Base-by-base conservation (phyloP, 202 grass and related monocot genomes). In the Panicum hallii region DNA sequence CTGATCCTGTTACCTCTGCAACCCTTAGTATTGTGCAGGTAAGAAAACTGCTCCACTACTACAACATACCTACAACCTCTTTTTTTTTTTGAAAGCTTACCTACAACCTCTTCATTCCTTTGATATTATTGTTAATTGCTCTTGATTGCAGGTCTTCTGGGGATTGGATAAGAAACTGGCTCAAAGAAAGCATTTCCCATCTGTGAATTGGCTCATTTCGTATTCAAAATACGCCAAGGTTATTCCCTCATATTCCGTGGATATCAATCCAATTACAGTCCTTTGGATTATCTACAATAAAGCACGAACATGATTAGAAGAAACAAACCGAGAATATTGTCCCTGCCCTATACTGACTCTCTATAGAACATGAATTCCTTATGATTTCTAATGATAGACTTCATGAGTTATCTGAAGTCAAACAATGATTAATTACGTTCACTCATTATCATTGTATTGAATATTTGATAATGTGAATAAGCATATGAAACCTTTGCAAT, bases 121-220 rank as follows among this genome's bases (percentile, higher is more conserved):
- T 20, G 22, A 47, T 28, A 6, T 72, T 69, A 72, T 41, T 77
- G 42, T 19, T 56, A 32, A 32, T 23, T 85, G 23, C 71, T 77
- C 70, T 89, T 22, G 50, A 78, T 82, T 92, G 28, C 73, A 99
- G 96, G 96, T 99, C 79, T 99, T 99, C 62, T 99, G 96, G 96
- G 96, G 96, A 72, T 83, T 99, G 82, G 96, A 99, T 78, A 99
- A 99, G 84, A 99, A 99, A 69, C 90, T 99, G 67, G 96, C 96
- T 83, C 96, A 99, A 81, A 99, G 96, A 53, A 99, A 99, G 53
- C 96, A 99, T 92, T 99, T 99, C 73, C 96, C 96, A 76, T 99
- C 96, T 67, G 96, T 99, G 32, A 99, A 99, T 89, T 99, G 96
- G 96, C 91, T 99, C 78, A 95, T 99, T 94, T 99, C 96, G 47